Conservation (phyloP, 2,329 filamentous ascomycete genomes). For the Sporothrix mexicana region DNA sequence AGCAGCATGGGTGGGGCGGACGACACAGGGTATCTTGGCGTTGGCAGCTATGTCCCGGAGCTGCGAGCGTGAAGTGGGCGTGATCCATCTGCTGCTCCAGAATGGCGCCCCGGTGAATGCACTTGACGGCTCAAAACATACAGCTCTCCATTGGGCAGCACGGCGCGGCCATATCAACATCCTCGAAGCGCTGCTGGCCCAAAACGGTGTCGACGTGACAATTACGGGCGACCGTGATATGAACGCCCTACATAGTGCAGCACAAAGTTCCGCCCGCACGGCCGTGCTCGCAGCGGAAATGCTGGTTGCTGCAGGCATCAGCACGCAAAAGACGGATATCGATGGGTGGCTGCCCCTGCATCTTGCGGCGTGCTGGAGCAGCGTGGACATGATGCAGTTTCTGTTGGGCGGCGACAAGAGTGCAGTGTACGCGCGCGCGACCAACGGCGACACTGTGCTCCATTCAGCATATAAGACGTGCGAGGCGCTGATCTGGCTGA, state of each 20-base stretch:
- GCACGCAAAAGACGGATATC: constrained; percentile 6
- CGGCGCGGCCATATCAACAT: constrained; percentile 19
- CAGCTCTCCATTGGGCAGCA: constrained; percentile 26
- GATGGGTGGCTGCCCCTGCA: constrained; percentile 23
- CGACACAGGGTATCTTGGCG: neutral
- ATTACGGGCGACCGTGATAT: constrained; percentile 15
- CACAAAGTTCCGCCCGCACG: constrained; percentile 3
- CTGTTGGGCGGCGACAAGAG: neutral
- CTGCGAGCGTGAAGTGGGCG: neutral
- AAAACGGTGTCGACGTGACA: constrained; percentile 12
- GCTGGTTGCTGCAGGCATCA: constrained; percentile 24
- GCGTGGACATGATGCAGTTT: constrained; percentile 18
- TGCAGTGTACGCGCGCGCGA: neutral
- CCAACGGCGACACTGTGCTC: constrained; percentile 11
- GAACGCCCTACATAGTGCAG: constrained; percentile 22
- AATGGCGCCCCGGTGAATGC: neutral
- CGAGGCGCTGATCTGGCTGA: constrained; percentile 17
- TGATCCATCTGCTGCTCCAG: neutral
- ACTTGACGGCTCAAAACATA: neutral
- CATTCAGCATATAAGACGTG: constrained; percentile 6
- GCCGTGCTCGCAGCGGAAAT: neutral
- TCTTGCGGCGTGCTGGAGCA: constrained; percentile 12
- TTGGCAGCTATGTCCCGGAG: neutral
- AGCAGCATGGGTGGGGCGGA: neutral
- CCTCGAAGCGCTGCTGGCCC: neutral